phyloP scores from a whole-genome alignment of 1,284 basidiomycete species.

The Trichosporon inkin region DNA sequence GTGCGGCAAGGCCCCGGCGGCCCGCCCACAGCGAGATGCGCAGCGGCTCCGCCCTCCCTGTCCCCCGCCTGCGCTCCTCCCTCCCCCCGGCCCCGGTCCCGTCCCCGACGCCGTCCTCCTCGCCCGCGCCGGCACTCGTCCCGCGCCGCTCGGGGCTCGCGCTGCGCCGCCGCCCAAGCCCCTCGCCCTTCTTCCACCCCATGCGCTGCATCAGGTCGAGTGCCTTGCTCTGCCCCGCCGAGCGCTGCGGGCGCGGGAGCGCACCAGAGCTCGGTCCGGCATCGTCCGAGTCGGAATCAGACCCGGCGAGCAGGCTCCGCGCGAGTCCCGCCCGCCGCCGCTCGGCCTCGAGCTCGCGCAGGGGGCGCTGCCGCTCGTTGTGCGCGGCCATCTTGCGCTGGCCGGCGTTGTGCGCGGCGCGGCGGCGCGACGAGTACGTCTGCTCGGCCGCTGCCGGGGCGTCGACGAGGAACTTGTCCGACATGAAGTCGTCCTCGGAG shows the following conservation, averaged over 20 bases:
- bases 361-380: slow-evolving; percentile 21
- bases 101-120: no score
- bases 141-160: slow-evolving; percentile 23
- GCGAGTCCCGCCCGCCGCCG: slow-evolving; percentile 39
- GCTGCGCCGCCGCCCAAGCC: slow-evolving; percentile 35
- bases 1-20: slow-evolving; percentile 38
- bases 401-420: slow-evolving; percentile 24
- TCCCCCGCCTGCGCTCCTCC: slow-evolving; percentile 11
- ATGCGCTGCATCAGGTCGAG: slow-evolving; percentile 50
- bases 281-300: neutral
- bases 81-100: slow-evolving; percentile 23
- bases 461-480: slow-evolving; percentile 49
- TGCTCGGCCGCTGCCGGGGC: slow-evolving; percentile 16
- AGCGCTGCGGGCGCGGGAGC: neutral
- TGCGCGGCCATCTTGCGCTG: slow-evolving; percentile 36
- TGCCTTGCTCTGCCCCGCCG: slow-evolving; percentile 36
- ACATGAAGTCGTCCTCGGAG: slow-evolving; percentile 52
- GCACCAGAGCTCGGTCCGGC: neutral
- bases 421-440: slow-evolving; percentile 36
- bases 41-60: slow-evolving; percentile 39
- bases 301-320: slow-evolving; percentile 36
- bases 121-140: neutral
- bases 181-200: slow-evolving; percentile 51
- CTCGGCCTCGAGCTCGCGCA: slow-evolving; percentile 32
- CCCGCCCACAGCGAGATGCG: slow-evolving; percentile 46